Base-by-base conservation (phyloP, 768 basidiomycete genomes). In the Mycena kentingensis region DNA sequence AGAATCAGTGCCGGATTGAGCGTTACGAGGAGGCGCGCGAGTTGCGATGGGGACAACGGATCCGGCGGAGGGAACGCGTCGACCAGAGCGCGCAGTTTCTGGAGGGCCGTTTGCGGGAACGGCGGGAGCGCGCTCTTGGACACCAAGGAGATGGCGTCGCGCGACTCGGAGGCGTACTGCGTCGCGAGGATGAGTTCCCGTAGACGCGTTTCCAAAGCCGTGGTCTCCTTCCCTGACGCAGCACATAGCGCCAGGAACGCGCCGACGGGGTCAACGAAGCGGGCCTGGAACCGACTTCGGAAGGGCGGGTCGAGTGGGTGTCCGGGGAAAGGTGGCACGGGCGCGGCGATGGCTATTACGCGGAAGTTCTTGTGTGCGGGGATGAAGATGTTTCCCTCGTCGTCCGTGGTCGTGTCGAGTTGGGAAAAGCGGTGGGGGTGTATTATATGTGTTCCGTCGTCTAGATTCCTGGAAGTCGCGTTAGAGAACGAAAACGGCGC, bases 371-470 rank as follows among this genome's bases (percentile, higher is more conserved):
- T 78, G 69, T 86, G 84, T 1, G 85, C 85, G 10, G 83, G 82
- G 22, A 86, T 77, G 62, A 87, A 84, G 6, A 69, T 66, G 49
- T 77, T 77, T 22, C 71, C 73, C 44, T 65, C 60, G 22, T 66
- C 63, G 26, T 67, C 64, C n/a, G 61, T 64, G 3, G 63, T 65
- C 1, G 64, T 61, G 31, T 64, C 63, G 7, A 86, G 66, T 50
- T 81, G 77, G 16, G 76, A 72, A 58, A 78, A 80, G 25, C 83
- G 79, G 51, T 82, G 79, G 0, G 83, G 79, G 54, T 85, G 84
- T 19, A 87, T 77, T 37, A 87, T 85, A 57, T 86, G 84, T 2
- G 83, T 83, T 28, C 84, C 84, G 52, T 87, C 84, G 57, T 85
- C 85, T 25, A 87, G 66, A 54, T 87, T 85, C 77, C 82, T 84